Evolutionary conservation across 306 rosid species (phyloP).

Genomic region (Acacia melanoxylon): DNA sequence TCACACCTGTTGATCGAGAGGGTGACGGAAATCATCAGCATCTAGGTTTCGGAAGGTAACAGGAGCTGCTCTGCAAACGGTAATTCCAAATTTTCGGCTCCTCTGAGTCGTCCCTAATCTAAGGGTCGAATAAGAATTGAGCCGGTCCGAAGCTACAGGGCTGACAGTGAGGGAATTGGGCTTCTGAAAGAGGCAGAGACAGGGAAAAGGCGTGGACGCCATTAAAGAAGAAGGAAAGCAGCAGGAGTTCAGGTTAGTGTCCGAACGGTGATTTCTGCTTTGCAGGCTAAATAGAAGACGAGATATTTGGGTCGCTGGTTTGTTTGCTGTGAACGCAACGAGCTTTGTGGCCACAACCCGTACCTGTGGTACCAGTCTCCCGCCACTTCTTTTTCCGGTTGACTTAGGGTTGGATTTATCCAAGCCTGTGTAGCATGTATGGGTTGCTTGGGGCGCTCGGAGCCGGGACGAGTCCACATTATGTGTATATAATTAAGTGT

Average conservation of each 20-base stretch:
- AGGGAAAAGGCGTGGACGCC: slow-evolving; percentile 65
- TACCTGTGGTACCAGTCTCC: slow-evolving; percentile 47
- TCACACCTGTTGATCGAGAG: slow-evolving; percentile 85
- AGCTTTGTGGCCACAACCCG: slow-evolving; percentile 54
- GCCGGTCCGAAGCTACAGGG: slow-evolving; percentile 34
- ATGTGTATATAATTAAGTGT: no score
- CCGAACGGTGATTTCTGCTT: neutral
- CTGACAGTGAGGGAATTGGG: slow-evolving; percentile 32
- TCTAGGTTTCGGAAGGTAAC: slow-evolving; percentile 74
- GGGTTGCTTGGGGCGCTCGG: neutral
- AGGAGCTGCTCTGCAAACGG: slow-evolving; percentile 60
- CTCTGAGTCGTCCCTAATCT: slow-evolving; percentile 33
- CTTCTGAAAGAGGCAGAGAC: slow-evolving; percentile 47
- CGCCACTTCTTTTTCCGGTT: slow-evolving; percentile 78
- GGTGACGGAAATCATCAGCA: slow-evolving; percentile 96
- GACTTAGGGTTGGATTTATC: slow-evolving; percentile 25
- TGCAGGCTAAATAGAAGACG: neutral
- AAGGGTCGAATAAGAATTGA: slow-evolving; percentile 20
- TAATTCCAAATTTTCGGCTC: slow-evolving; percentile 18
- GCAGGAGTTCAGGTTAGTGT: slow-evolving; percentile 6
- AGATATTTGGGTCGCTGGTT: neutral
- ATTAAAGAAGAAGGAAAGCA: slow-evolving; percentile 35
- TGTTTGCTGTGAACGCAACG: slow-evolving; percentile 26
- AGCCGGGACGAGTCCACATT: no score
- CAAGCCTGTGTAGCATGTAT: neutral